Conservation (phyloP, 2,329 filamentous ascomycete species). For the Sporothrix mexicana region DNA sequence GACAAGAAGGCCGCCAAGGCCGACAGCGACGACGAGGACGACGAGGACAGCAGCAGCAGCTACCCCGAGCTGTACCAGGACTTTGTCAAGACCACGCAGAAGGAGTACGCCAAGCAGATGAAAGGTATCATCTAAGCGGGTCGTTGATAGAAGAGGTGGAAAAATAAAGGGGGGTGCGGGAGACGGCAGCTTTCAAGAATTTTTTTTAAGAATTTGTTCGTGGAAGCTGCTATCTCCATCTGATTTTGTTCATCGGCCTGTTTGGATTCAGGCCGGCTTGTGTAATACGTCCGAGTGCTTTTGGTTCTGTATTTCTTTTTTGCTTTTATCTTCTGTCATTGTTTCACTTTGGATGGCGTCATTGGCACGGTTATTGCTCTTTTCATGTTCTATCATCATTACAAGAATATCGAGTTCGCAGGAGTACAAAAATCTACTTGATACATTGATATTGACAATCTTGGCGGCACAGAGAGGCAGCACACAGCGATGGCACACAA, state of each 20-base stretch:
- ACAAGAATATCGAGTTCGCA: conserved; percentile 30
- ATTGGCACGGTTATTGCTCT: conserved; percentile 20
- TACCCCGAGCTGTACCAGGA: conserved; percentile 69
- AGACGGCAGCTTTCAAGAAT: not conserved
- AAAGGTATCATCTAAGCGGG: conserved; percentile 41
- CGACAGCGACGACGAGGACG: conserved; percentile 48
- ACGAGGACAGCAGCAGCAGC: conserved; percentile 62
- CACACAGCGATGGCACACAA: not conserved
- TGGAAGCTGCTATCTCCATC: not conserved
- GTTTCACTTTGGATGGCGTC: conserved; percentile 32
- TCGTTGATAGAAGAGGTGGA: not conserved
- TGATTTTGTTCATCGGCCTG: conserved; percentile 14
- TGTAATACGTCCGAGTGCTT: conserved; percentile 9
- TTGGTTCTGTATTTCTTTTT: conserved; percentile 3
- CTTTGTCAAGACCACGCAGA: conserved; percentile 69
- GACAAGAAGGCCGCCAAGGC: conserved; percentile 51
- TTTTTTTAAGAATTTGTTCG: not conserved
- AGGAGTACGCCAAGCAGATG: conserved; percentile 65
- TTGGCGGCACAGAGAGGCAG: not conserved
- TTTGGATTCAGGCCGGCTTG: conserved; percentile 20
- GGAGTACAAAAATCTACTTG: conserved; percentile 29
- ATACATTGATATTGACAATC: conserved; percentile 1
- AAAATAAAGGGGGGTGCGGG: not conserved
- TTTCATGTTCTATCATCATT: conserved; percentile 26
- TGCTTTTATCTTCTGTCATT: not conserved